Evolutionary conservation across 305 asterid species (phyloP), one percentile per base, ranked within the genome.

Genomic region (Fraxinus nigra): DNA sequence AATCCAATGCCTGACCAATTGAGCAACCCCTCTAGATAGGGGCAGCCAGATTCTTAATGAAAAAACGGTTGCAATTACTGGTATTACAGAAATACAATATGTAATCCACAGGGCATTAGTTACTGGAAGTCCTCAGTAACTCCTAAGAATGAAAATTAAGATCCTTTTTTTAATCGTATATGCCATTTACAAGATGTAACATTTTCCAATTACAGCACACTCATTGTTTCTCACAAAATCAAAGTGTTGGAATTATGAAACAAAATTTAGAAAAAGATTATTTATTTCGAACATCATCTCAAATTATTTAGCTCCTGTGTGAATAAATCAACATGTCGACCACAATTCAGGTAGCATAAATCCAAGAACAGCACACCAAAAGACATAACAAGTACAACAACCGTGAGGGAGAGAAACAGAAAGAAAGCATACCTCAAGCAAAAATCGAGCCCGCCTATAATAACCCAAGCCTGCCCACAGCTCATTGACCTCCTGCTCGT

Each of bases 381-480:
- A 81, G 72, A 10, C 67, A 56, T 51, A 54, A 54, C 56, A 14
- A 76, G 70, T 22, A 24, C 72, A 63, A 63, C 4, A 26, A 37
- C 76, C 73, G 16, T 51, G 48, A 46, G 14, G 48, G 69, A 54
- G 38, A 69, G 11, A 79, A 10, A 59, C 37, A 7, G 22, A 65
- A 7, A 69, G 13, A 72, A 5, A 77, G 14, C 88, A 82, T 30
- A 93, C 99, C 98, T 96, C 97, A 16, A 96, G 96, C 87, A 96
- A 87, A 84, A 92, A 96, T 75, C 97, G 91, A 54, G 93, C 99
- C 61, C 99, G 89, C 82, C 98, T 87, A 80, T 96, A 96, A 86
- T 96, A 96, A 70, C 99, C 99, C 93, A 96, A 88, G 56, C 99
- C 99, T 5, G 99, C 99, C 99, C 99, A 96, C 94, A 92, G 89